phyloP scores from a whole-genome alignment of 2,329 filamentous ascomycete species.

The Fusarium nurragi region DNA sequence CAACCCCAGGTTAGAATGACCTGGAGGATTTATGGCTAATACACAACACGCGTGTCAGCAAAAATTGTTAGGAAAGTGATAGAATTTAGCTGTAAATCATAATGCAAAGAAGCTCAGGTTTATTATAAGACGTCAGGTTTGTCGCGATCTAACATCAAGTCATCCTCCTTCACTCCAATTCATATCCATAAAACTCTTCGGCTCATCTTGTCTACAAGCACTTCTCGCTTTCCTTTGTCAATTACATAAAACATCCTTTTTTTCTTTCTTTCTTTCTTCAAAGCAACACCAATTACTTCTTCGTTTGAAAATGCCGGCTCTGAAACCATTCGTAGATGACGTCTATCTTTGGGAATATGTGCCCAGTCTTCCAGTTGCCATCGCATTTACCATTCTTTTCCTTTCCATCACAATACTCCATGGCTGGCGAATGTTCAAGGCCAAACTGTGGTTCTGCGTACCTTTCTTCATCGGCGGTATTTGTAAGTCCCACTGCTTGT shows the following conservation, averaged over 20 bases:
- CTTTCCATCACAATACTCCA: constrained; percentile 52
- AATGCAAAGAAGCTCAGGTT: accelerated
- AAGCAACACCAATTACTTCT: no score
- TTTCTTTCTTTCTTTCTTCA: accelerated
- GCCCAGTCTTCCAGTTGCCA: constrained; percentile 57
- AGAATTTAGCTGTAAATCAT: no score
- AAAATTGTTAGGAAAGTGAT: accelerated
- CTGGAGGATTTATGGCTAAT: neutral
- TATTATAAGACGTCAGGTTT: neutral
- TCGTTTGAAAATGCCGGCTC: constrained; percentile 20
- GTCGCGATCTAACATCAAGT: neutral
- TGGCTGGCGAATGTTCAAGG: constrained; percentile 52
- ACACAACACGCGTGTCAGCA: constrained; percentile 35
- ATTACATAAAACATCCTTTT: neutral
- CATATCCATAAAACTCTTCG: neutral
- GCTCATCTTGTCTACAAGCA: no score
- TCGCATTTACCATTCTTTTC: constrained; percentile 58
- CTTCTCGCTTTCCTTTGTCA: no score
- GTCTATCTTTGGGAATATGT: constrained; percentile 44
- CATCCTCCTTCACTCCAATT: neutral
- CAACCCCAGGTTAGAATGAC: neutral
- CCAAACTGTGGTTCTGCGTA: constrained; percentile 59
- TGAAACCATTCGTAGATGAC: constrained; percentile 11
- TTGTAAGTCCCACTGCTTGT: constrained; percentile 48
- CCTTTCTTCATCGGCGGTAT: constrained; percentile 56